Percentiles rank a stretch among this genome's conserved stretches.
phyloP scores from a whole-genome alignment of 2,329 filamentous ascomycete species.

The Microascus cirrosus region DNA sequence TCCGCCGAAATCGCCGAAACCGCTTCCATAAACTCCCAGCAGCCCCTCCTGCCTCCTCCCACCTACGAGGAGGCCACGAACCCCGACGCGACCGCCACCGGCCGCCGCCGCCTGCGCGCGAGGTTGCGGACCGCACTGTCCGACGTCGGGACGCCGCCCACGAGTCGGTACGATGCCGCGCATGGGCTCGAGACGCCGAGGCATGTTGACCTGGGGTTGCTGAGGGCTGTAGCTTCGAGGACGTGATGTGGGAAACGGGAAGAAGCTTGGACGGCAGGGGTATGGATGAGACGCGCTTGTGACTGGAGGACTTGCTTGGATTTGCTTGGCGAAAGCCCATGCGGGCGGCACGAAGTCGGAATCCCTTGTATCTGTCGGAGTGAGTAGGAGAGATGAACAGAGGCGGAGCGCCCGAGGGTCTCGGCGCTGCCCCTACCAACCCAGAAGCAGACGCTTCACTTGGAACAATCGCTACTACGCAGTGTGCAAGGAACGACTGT shows the following conservation, averaged over 20 bases:
- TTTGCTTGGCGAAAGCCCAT: too few species aligned
- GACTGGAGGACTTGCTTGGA: too few species aligned
- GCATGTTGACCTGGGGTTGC: conserved; percentile 7
- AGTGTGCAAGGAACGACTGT: too few species aligned
- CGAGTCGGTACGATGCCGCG: conserved; percentile 7
- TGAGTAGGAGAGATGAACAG: too few species aligned
- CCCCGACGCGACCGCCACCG: not conserved
- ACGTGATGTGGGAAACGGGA: conserved; percentile 1
- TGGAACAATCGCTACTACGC: too few species aligned
- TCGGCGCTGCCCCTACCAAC: too few species aligned
- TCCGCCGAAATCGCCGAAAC: not conserved
- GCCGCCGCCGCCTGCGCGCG: conserved; percentile 2
- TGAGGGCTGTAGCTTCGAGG: conserved; percentile 7
- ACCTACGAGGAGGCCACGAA: not conserved
- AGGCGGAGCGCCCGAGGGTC: too few species aligned
- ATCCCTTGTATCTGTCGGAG: too few species aligned
- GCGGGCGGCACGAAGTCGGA: too few species aligned
- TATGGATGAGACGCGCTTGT: not conserved
- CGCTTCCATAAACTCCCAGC: conserved; percentile 1
- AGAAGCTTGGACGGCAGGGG: not conserved
- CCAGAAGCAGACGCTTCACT: too few species aligned
- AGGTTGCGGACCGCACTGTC: conserved; percentile 7
- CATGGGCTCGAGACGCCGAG: conserved; percentile 7
- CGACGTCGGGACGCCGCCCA: conserved; percentile 9
- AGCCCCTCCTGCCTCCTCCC: not conserved